Conservation (phyloP, 2,329 filamentous ascomycete genomes). For the Fusarium buharicum region DNA sequence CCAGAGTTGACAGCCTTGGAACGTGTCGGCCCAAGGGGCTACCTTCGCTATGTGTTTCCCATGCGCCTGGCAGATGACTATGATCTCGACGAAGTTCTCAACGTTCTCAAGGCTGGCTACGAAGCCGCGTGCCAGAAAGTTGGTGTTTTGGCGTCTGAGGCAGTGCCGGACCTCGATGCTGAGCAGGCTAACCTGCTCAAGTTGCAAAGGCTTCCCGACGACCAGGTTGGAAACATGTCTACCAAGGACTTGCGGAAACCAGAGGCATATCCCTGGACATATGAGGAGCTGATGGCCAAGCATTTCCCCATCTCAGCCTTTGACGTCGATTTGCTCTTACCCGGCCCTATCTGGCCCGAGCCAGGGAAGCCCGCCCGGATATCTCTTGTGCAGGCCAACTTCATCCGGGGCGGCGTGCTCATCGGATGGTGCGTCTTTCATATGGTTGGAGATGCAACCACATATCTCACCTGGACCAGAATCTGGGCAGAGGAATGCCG, state of each 20-base stretch:
- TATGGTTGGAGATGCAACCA: constrained; percentile 26
- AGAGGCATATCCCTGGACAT: constrained; percentile 2
- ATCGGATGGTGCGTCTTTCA: constrained; percentile 26
- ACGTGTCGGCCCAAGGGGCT: constrained; percentile 20
- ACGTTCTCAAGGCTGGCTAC: constrained; percentile 2
- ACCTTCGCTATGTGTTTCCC: constrained; percentile 28
- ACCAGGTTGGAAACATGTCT: not conserved
- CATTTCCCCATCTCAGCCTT: constrained; percentile 21
- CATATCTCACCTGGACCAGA: constrained; percentile 26
- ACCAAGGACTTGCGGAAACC: constrained; percentile 5
- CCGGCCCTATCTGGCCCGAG: constrained; percentile 13
- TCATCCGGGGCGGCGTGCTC: constrained; percentile 22
- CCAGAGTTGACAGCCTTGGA: constrained; percentile 19
- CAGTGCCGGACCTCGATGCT: constrained; percentile 13
- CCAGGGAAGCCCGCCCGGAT: not conserved
- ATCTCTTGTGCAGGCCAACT: constrained; percentile 19
- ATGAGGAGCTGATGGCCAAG: constrained; percentile 9
- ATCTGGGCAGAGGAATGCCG: constrained; percentile 32
- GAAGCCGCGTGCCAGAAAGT: constrained; percentile 10
- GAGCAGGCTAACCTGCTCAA: constrained; percentile 17
- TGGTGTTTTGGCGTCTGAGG: constrained; percentile 18
- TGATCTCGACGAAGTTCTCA: not conserved
- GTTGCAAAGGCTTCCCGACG: constrained; percentile 4
- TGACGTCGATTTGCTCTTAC: constrained; percentile 12
- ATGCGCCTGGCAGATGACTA: constrained; percentile 6